phyloP scores from a whole-genome alignment of 1,284 basidiomycete genomes.

The Cutaneotrichosporon dermatis region DNA sequence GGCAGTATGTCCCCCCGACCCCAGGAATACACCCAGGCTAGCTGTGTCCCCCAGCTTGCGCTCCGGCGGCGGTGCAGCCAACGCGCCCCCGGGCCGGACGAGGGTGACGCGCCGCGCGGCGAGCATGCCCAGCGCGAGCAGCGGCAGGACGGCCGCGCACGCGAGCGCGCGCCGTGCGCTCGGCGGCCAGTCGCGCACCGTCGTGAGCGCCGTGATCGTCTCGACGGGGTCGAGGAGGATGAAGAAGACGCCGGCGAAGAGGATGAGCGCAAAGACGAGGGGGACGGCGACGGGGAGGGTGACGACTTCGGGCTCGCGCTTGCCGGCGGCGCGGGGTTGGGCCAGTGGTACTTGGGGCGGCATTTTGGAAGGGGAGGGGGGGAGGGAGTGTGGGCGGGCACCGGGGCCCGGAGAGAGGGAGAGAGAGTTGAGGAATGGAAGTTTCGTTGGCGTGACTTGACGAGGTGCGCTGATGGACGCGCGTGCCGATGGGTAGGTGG shows the following conservation, averaged over 20 bases:
- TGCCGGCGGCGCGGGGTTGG: too few relatives aligned
- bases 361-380: too few relatives aligned
- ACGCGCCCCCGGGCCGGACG: background rate
- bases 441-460: too few relatives aligned
- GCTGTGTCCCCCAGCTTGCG: constrained; percentile 45
- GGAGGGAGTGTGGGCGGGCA: too few relatives aligned
- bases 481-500: too few relatives aligned
- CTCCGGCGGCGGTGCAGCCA: background rate
- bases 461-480: too few relatives aligned
- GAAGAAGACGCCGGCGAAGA: background rate
- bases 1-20: constrained; percentile 86
- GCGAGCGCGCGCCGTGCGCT: too few relatives aligned
- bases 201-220: background rate
- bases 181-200: background rate
- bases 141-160: background rate
- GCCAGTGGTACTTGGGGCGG: too few relatives aligned
- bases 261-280: background rate
- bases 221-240: background rate
- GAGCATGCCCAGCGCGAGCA: background rate
- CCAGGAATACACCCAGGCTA: constrained; percentile 57
- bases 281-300: background rate
- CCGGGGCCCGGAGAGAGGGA: too few relatives aligned
- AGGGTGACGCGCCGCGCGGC: background rate
- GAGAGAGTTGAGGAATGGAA: too few relatives aligned
- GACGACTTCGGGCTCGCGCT: background rate